Evolutionary conservation across 495 filamentous ascomycete species (phyloP).

Genomic region (Aspergillus steynii): DNA sequence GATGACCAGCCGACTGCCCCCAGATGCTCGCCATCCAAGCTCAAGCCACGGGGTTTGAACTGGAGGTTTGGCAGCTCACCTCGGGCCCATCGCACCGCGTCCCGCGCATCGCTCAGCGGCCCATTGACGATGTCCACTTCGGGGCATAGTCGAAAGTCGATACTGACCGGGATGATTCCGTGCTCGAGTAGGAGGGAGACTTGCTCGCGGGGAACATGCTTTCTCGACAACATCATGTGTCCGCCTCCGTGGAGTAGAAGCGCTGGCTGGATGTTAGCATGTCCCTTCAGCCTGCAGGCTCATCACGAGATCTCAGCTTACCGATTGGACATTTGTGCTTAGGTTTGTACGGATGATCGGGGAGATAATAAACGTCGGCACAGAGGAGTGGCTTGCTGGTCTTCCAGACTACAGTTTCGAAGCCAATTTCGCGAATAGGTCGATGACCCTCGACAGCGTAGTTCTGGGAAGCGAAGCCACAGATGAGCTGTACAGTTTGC

Average conservation of each 20-base stretch:
- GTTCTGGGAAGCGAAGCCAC: neutral
- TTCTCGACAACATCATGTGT: slow-evolving; percentile 45
- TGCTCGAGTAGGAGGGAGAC: slow-evolving; percentile 33
- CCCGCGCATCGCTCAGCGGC: slow-evolving; percentile 46
- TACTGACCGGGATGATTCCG: slow-evolving; percentile 51
- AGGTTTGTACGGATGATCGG: neutral
- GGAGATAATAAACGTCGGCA: neutral
- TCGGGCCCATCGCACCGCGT: slow-evolving; percentile 47
- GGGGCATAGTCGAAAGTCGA: slow-evolving; percentile 57
- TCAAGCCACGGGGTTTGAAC: slow-evolving; percentile 24
- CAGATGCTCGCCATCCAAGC: slow-evolving; percentile 37
- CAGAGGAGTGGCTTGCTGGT: neutral
- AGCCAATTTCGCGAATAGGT: neutral
- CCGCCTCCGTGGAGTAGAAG: slow-evolving; percentile 59
- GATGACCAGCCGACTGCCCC: slow-evolving; percentile 57
- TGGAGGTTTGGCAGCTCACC: slow-evolving; percentile 32
- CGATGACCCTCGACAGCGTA: no score
- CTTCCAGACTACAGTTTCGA: neutral
- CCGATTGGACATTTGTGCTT: neutral
- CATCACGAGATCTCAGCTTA: neutral
- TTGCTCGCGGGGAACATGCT: slow-evolving; percentile 44
- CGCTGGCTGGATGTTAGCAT: slow-evolving; percentile 27
- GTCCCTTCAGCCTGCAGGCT: no score
- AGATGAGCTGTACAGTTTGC: no score
- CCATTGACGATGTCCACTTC: slow-evolving; percentile 44